Conservation (phyloP, 306 rosid species). For the Vigna radiata region DNA sequence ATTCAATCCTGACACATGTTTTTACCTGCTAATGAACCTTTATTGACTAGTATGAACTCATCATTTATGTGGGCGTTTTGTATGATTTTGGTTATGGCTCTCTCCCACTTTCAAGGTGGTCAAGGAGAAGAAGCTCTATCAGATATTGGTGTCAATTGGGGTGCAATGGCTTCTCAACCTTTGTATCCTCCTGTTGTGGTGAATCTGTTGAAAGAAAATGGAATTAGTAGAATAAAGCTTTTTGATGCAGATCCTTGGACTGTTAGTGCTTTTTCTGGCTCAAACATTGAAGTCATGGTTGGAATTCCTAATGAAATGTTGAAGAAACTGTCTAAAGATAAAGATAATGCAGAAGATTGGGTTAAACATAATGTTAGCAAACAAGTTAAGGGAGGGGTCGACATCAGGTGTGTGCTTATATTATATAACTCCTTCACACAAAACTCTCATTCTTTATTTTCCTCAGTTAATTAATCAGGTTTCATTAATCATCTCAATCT, state of each 20-base stretch:
- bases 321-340: slow-evolving; percentile 37
- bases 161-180: slow-evolving; percentile 64
- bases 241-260: slow-evolving; percentile 76
- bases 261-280: slow-evolving; percentile 63
- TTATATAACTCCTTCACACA: not conserved
- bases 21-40: not conserved
- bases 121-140: not conserved
- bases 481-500: no score
- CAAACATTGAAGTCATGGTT: slow-evolving; percentile 69
- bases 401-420: slow-evolving; percentile 58
- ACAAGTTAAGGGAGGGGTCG: slow-evolving; percentile 57
- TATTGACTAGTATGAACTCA: slow-evolving; percentile 6
- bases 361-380: slow-evolving; percentile 66
- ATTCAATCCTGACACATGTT: slow-evolving; percentile 1
- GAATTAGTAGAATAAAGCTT: slow-evolving; percentile 68
- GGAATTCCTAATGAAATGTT: slow-evolving; percentile 79
- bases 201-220: slow-evolving; percentile 68
- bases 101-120: slow-evolving; percentile 28
- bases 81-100: slow-evolving; percentile 31
- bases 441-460: not conserved
- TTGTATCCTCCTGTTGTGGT: slow-evolving; percentile 59
- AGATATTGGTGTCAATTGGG: slow-evolving; percentile 80
- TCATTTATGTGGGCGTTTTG: slow-evolving; percentile 34
- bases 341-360: slow-evolving; percentile 56
- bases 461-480: no score